Evolutionary conservation across 257 asterid genomes (phyloP).

Genomic region (Ballota nigra): DNA sequence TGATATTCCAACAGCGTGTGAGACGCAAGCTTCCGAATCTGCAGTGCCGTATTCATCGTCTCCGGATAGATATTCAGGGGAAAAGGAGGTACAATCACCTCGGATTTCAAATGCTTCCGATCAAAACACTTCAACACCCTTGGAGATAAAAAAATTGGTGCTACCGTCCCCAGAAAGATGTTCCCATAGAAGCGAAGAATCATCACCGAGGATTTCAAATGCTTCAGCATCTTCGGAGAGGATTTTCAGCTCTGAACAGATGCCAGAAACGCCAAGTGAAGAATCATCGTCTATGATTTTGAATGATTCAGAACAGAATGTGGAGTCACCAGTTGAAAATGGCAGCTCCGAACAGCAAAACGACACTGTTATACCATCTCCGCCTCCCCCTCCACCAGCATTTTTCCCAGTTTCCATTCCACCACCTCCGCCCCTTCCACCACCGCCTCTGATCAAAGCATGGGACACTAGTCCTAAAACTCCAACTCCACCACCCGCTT

Average conservation of each 20-base stretch:
- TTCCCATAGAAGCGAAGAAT: conserved; percentile 35
- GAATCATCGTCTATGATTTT: conserved; percentile 40
- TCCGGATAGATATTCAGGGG: not conserved
- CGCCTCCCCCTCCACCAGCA: conserved; percentile 28
- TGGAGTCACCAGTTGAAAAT: conserved; percentile 27
- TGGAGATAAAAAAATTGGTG: not conserved
- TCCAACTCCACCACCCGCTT: conserved; percentile 53
- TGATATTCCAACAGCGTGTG: not conserved
- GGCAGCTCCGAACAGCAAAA: conserved; percentile 24
- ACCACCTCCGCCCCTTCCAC: conserved; percentile 37
- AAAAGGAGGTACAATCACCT: not conserved
- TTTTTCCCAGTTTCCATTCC: conserved; percentile 16
- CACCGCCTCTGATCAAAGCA: conserved; percentile 33
- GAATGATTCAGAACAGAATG: conserved; percentile 27
- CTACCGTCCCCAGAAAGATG: conserved; percentile 46
- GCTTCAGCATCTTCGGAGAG: conserved; percentile 23
- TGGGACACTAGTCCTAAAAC: conserved; percentile 61
- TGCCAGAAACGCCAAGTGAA: conserved; percentile 52
- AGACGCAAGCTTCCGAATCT: conserved; percentile 14
- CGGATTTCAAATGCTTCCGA: conserved; percentile 14
- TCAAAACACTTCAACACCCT: not conserved
- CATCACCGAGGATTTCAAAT: conserved; percentile 38
- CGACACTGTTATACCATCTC: conserved; percentile 27
- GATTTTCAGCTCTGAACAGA: conserved; percentile 18
- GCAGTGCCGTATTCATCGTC: not conserved